Evolutionary conservation across 176 grass and related monocot genomes (phyloP), one percentile per base, ranked within the genome.

Genomic region (Oryza meridionalis): DNA sequence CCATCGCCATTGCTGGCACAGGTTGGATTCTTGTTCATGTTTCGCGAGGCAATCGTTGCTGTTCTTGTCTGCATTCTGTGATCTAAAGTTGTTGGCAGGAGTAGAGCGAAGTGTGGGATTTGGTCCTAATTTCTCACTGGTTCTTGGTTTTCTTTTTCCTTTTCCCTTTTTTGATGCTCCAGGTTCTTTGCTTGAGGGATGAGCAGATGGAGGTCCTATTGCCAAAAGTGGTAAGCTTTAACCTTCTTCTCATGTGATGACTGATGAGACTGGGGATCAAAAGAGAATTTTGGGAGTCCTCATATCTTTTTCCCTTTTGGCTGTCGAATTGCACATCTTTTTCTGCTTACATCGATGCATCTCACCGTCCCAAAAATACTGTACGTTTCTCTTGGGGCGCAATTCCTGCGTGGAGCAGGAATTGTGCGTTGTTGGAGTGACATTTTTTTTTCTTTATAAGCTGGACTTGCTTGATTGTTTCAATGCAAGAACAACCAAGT

Each of bases 161-260:
- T 73, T 64, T 32, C 24, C 38, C 13, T 7, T 44, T 7, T 44
- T 42, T 37, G 37, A 29, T 49, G 40, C 58, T 83, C 76, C 69
- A 88, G 76, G 81, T 82, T 91, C 87, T 77, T 89, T 88, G 78
- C 70, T 85, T 66, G 90, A 47, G 65, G 78, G 29, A 87, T 85
- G 82, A 74, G 62, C 21, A 80, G 67, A 82, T 84, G 82, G 53
- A 72, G 58, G 47, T 37, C 77, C 44, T 73, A 65, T 68, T 63
- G 78, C 77, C 72, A 59, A 86, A 95, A 82, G 67, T 61, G 88
- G 87, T 92, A 27, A 75, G 25, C 81, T 92, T 87, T 76, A 10
- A 33, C 44, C 61, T 15, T 72, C 80, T 32, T 55, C 49, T 53
- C 78, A 42, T 84, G 46, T 76, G 38, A 11, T 70, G 66, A 44